Conservation (phyloP, 2,329 filamentous ascomycete genomes). For the Aureobasidium pullulans region DNA sequence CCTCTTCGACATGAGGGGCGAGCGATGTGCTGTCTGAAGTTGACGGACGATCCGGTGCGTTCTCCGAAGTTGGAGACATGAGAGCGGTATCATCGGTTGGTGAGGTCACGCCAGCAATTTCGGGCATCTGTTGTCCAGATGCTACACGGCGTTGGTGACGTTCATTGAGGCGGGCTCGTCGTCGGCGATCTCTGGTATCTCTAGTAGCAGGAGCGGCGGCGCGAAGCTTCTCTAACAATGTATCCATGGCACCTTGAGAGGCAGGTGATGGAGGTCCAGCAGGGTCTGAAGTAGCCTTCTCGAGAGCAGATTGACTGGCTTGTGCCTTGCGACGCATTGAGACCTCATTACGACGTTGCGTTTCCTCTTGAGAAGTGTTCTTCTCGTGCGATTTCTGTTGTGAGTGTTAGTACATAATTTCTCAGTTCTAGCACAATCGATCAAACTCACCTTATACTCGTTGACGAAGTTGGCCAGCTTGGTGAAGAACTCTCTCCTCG, state of each 20-base stretch:
- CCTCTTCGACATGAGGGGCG: constrained; percentile 14
- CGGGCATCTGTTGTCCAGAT: constrained; percentile 81
- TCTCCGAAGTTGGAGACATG: constrained; percentile 24
- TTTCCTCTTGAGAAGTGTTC: constrained; percentile 78
- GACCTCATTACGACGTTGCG: constrained; percentile 74
- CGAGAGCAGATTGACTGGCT: constrained; percentile 51
- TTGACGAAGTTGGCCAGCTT: constrained; percentile 84
- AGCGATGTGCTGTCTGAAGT: background rate
- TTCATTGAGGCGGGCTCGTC: constrained; percentile 83
- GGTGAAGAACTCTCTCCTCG: constrained; percentile 88
- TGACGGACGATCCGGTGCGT: constrained; percentile 16
- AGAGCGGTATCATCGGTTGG: constrained; percentile 16
- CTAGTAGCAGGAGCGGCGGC: constrained; percentile 84
- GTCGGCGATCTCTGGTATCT: constrained; percentile 81
- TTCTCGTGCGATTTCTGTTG: constrained; percentile 77
- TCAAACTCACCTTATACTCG: constrained; percentile 70
- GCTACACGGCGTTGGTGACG: constrained; percentile 83
- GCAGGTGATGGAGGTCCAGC: constrained; percentile 44
- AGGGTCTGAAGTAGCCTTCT: constrained; percentile 32
- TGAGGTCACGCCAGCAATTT: constrained; percentile 31
- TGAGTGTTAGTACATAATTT: constrained; percentile 10
- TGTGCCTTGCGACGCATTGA: constrained; percentile 85
- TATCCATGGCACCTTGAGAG: constrained; percentile 89
- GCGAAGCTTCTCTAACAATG: constrained; percentile 85
- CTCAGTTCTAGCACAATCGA: background rate